Conservation (phyloP, 768 basidiomycete genomes). For the Royoungia palumana region DNA sequence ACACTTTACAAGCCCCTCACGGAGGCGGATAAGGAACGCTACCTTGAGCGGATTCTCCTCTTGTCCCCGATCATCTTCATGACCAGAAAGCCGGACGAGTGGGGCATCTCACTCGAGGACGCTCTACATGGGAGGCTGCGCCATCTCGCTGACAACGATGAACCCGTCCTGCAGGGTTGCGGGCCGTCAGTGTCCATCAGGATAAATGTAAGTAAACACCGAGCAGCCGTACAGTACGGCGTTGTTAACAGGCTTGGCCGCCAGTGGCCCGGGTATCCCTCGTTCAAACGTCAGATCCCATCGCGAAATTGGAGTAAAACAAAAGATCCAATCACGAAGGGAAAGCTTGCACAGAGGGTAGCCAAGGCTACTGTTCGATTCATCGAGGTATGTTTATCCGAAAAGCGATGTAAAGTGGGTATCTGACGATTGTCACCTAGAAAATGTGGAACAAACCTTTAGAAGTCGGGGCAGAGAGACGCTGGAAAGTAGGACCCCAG, state of each 20-base stretch:
- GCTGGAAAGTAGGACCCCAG: constrained; percentile 55
- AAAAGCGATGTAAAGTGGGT: not conserved
- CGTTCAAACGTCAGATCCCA: constrained; percentile 70
- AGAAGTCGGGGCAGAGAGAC: constrained; percentile 52
- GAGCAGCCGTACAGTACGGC: not conserved
- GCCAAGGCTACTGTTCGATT: constrained; percentile 67
- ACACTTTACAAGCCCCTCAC: constrained; percentile 68
- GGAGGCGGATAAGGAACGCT: constrained; percentile 64
- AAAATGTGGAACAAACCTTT: constrained; percentile 46
- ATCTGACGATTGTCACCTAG: constrained; percentile 32
- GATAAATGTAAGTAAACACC: constrained; percentile 46
- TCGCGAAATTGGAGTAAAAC: constrained; percentile 72
- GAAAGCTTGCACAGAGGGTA: constrained; percentile 66
- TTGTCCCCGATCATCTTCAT: constrained; percentile 62
- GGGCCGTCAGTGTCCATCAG: constrained; percentile 74
- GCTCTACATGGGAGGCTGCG: constrained; percentile 54
- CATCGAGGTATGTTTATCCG: constrained; percentile 45
- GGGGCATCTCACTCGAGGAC: constrained; percentile 59
- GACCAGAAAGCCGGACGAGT: constrained; percentile 48
- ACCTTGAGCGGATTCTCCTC: constrained; percentile 63
- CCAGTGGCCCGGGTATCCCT: constrained; percentile 76
- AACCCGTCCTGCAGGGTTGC: constrained; percentile 58
- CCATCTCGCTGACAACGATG: constrained; percentile 52
- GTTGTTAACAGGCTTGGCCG: not conserved
- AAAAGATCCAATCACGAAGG: constrained; percentile 66